A percentile compares a stretch with the other conserved stretches of the same genome.
Conservation (phyloP, 805 yeast species). For the Spathaspora arborariae region DNA sequence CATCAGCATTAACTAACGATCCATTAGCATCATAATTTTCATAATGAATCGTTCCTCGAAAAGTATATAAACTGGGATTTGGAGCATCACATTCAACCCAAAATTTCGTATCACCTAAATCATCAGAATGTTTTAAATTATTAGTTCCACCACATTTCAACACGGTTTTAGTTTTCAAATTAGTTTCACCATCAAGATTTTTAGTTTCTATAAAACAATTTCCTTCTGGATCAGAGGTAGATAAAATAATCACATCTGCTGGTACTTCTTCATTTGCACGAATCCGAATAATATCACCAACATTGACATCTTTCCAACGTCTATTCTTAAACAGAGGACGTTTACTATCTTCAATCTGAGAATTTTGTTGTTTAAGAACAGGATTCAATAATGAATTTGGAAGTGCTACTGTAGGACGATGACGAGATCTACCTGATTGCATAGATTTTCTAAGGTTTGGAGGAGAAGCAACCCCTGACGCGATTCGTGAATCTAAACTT, state of each 20-base stretch:
- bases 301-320: conserved; percentile 66
- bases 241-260: conserved; percentile 62
- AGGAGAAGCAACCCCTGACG: too few relatives aligned
- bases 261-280: conserved; percentile 77
- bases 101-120: conserved; percentile 55
- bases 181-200: conserved; percentile 82
- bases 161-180: conserved; percentile 56
- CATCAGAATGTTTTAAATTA: conserved; percentile 50
- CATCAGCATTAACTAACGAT: conserved; percentile 30
- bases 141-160: conserved; percentile 48
- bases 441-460: conserved; percentile 10
- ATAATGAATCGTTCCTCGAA: conserved; percentile 63
- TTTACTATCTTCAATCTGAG: conserved; percentile 3
- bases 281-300: conserved; percentile 70
- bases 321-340: conserved; percentile 37
- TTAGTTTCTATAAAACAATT: conserved; percentile 77
- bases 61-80: conserved; percentile 58
- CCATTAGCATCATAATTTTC: conserved; percentile 33
- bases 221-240: conserved; percentile 67
- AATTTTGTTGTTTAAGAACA: conserved; percentile 5
- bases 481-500: conserved; percentile 1
- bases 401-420: conserved; percentile 9
- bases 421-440: conserved; percentile 8
- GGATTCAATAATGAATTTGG: conserved; percentile 22
- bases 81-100: conserved; percentile 72